Base-by-base conservation (phyloP, 176 grass and related monocot species). In the Musa schizocarpa region DNA sequence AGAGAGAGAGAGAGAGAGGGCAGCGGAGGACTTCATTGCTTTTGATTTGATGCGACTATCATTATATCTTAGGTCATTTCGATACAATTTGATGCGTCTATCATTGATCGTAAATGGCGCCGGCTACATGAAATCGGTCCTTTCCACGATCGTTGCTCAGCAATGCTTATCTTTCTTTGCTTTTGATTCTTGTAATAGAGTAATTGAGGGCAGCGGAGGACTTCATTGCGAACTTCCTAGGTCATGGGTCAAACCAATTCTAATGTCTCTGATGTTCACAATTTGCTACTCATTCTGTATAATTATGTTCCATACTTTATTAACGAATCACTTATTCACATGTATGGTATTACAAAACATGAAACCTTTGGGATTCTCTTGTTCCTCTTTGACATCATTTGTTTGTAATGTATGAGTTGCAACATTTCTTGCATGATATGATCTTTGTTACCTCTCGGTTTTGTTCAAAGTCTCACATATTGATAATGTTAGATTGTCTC, bases 121-220 rank as follows among this genome's bases (percentile, higher is more conserved):
- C n/a, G 57, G 57, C 13, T 13, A 61, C 16, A 16, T 17, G 2
- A 17, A 29, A 13, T 17, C 5, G 57, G n/a, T 61, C 25, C 0
- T 69, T 12, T 27, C 2, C 24, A 3, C 29, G 24, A 29, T 27
- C 9, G 20, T n/a, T 27, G 7, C 12, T 34, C n/a, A 29, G 27
- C 22, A 3, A 26, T 58, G 69, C 51, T n/a, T 69, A 52, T 53
- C 75, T 20, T 22, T 53, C 43, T 65, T 72, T 50, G 84, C 14
- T 83, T 75, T 83, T 6, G 68, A 9, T 67, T 74, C 75, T 61
- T 68, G 62, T 55, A 76, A 74, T 73, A 1, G 71, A 96, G 92
- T 89, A 96, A 69, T 74, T 92, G 24, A 92, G 89, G 79, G 92
- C 89, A 21, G 86, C 89, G 34, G 92, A 87, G 49, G 92, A 87